phyloP scores from a whole-genome alignment of 2,329 filamentous ascomycete genomes.

The Aspergillus jensenii region DNA sequence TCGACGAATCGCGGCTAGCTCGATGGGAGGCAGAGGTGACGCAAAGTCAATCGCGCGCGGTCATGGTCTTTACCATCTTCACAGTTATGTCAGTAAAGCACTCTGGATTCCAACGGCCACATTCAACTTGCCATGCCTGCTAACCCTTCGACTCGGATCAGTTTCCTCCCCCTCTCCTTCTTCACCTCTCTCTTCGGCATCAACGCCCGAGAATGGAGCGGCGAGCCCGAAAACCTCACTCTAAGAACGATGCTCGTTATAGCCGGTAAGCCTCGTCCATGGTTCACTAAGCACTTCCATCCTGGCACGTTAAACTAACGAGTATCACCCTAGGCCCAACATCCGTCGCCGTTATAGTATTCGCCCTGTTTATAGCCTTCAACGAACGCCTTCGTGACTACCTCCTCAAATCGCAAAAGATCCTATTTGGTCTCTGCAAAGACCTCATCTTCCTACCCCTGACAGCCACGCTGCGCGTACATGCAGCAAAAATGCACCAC shows the following conservation, averaged over 20 bases:
- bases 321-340: conserved; percentile 32
- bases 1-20: conserved; percentile 64
- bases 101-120: background rate
- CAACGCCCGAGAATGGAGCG: conserved; percentile 63
- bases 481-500: background rate
- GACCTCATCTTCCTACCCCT: conserved; percentile 26
- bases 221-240: conserved; percentile 40
- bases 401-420: conserved; percentile 24
- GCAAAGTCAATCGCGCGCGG: conserved; percentile 60
- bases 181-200: conserved; percentile 67
- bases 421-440: conserved; percentile 20
- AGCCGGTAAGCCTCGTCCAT: conserved; percentile 21
- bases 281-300: background rate
- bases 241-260: conserved; percentile 28
- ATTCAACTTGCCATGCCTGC: background rate
- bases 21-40: conserved; percentile 63
- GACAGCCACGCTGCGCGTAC: conserved; percentile 10
- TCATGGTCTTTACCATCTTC: conserved; percentile 61
- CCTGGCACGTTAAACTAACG: background rate
- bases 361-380: conserved; percentile 58
- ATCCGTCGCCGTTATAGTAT: conserved; percentile 52
- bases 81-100: conserved; percentile 54
- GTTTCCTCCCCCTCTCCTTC: conserved; percentile 63
- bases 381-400: conserved; percentile 36
- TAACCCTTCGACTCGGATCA: conserved; percentile 6